Evolutionary conservation across 1,139 yeast species (phyloP), one percentile per base, ranked within the genome.

Genomic region (Blastobotrys indianensis): DNA sequence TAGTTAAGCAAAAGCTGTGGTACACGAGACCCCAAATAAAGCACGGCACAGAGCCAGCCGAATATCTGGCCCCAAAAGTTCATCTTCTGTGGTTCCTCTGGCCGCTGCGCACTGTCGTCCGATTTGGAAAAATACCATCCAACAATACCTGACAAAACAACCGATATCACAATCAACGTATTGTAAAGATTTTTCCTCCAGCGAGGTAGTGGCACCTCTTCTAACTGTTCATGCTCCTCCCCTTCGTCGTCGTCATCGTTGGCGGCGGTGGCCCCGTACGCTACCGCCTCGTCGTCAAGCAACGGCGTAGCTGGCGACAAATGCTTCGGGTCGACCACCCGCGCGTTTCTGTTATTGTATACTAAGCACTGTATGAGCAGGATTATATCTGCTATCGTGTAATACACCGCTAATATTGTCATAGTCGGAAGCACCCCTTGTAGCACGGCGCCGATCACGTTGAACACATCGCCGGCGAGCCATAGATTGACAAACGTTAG

Each of bases 401-500:
- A 92, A 66, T 90, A 92, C 0, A 90, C 75, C 2, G 97, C 97
- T 52, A 92, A 73, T 6, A 90, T 77, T 52, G 82, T 81, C 96
- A 90, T 90, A 1, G 97, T 90, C 29, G 95, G 95, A 51, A 90
- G 72, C 2, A 90, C 90, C 8, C 88, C 87, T 66, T 90, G 97
- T 52, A 88, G 65, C 6, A 87, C 72, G 1, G 95, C 88, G 6
- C 97, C 97, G 35, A 90, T 69, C 4, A 88, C 92, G 60, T 90
- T 90, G 68, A 90, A 88, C 0, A 90, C 78, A 65, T 90, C 97
- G 37, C 97, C 97, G 80, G 80, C 45, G 79, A 67, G 72, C 97
- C 97, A 90, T 36, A 90, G 72, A 3, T 86, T 75, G 29, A 90
- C 86, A 63, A 90, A 90, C 54, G 83, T 69, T 34, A 88, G 66